phyloP scores from a whole-genome alignment of 805 yeast genomes.

The Sugiyamaella smithiae region DNA sequence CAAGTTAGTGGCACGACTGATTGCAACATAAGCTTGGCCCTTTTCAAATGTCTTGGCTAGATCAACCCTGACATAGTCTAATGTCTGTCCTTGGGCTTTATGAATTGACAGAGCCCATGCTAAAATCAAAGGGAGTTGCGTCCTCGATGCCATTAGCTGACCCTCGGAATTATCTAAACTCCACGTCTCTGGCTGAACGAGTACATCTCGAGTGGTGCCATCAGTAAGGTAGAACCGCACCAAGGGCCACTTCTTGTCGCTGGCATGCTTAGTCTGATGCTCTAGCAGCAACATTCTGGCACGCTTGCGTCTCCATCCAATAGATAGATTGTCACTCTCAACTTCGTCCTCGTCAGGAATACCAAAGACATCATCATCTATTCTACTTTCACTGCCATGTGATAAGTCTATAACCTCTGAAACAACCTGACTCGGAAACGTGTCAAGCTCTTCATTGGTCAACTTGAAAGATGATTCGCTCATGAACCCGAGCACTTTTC shows the following conservation, averaged over 20 bases:
- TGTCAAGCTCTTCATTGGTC: constrained; percentile 13
- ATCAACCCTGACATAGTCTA: constrained; percentile 74
- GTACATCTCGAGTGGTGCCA: constrained; percentile 67
- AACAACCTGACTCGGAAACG: constrained; percentile 9
- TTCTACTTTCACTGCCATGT: neutral
- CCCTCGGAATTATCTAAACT: constrained; percentile 71
- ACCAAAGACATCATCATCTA: constrained; percentile 24
- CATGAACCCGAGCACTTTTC: constrained; percentile 62
- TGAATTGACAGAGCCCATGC: constrained; percentile 98
- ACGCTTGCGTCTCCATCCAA: constrained; percentile 22
- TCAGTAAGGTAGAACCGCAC: constrained; percentile 74
- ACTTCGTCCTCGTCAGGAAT: constrained; percentile 20
- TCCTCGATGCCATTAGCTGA: constrained; percentile 62
- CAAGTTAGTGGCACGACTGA: constrained; percentile 83
- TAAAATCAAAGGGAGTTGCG: constrained; percentile 81
- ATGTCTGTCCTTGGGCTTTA: constrained; percentile 92
- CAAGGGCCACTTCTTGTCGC: constrained; percentile 51
- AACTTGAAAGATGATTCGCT: constrained; percentile 26
- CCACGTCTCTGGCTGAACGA: constrained; percentile 84
- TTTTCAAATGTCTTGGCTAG: constrained; percentile 73
- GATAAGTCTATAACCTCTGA: constrained; percentile 19
- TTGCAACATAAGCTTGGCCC: constrained; percentile 95
- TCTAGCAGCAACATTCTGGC: constrained; percentile 14
- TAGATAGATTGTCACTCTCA: constrained; percentile 15
- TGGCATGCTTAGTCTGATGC: constrained; percentile 7